phyloP scores from a whole-genome alignment of 306 rosid genomes.

The Casuarina glauca region DNA sequence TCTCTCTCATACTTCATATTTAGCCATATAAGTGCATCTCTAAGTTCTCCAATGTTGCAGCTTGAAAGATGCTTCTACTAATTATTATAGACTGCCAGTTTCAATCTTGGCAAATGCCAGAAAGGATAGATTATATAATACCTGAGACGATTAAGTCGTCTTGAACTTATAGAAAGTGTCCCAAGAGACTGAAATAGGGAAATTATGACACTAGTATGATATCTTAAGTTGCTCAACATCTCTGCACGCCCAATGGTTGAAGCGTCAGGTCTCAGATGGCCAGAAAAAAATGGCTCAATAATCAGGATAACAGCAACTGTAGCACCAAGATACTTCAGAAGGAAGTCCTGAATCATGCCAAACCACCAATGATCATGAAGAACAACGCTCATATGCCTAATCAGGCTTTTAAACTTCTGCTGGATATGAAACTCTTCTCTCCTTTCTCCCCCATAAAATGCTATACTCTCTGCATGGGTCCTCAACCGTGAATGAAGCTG shows the following conservation, averaged over 20 bases:
- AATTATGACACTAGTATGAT: slow-evolving; percentile 95
- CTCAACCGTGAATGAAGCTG: slow-evolving; percentile 94
- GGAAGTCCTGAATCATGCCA: slow-evolving; percentile 98
- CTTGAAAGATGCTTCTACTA: background rate
- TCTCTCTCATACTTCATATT: background rate
- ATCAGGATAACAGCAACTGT: slow-evolving; percentile 94
- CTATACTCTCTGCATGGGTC: slow-evolving; percentile 96
- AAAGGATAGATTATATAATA: slow-evolving; percentile 34
- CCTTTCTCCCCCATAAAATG: slow-evolving; percentile 92
- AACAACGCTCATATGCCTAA: slow-evolving; percentile 64
- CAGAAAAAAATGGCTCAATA: slow-evolving; percentile 96
- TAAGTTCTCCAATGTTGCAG: background rate
- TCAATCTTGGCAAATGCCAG: background rate
- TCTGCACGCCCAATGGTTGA: slow-evolving; percentile 98
- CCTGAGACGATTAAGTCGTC: slow-evolving; percentile 95
- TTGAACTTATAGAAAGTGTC: slow-evolving; percentile 91
- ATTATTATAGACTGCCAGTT: background rate
- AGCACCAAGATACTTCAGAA: slow-evolving; percentile 96
- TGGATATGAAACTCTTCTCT: slow-evolving; percentile 90
- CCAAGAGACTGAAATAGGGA: slow-evolving; percentile 94
- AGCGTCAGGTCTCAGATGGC: slow-evolving; percentile 84
- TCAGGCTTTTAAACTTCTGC: slow-evolving; percentile 67
- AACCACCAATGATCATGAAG: slow-evolving; percentile 99
- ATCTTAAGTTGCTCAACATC: slow-evolving; percentile 99
- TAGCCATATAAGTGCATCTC: background rate